Evolutionary conservation across 2,329 filamentous ascomycete species (phyloP).

Genomic region (Monosporascus sp.): DNA sequence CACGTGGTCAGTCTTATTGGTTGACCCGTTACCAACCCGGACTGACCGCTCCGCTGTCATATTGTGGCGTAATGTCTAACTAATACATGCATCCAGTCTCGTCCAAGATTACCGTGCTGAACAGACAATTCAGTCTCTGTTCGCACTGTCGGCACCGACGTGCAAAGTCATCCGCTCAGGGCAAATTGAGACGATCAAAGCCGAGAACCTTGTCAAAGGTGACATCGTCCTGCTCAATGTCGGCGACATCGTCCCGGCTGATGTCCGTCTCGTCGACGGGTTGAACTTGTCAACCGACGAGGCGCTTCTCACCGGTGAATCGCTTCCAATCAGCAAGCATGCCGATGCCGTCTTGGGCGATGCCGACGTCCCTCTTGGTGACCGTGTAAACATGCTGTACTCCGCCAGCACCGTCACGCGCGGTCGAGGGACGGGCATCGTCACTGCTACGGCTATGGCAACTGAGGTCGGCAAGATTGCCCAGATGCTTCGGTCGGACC

Average conservation of each 20-base stretch:
- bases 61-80: background rate
- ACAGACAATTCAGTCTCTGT: slow-evolving; percentile 57
- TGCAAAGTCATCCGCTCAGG: slow-evolving; percentile 55
- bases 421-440: slow-evolving; percentile 64
- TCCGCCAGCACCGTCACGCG: slow-evolving; percentile 69
- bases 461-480: slow-evolving; percentile 76
- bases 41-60: too few species aligned
- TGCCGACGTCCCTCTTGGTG: slow-evolving; percentile 56
- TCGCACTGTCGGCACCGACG: slow-evolving; percentile 53
- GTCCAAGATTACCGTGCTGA: slow-evolving; percentile 58
- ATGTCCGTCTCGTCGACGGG: slow-evolving; percentile 59
- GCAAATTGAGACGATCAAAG: slow-evolving; percentile 46
- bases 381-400: slow-evolving; percentile 67
- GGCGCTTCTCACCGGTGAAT: slow-evolving; percentile 70
- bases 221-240: slow-evolving; percentile 59
- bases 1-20: background rate
- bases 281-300: slow-evolving; percentile 76
- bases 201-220: slow-evolving; percentile 57
- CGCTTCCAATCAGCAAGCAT: slow-evolving; percentile 63
- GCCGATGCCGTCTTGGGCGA: slow-evolving; percentile 51
- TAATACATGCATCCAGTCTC: slow-evolving; percentile 35
- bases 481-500: slow-evolving; percentile 58
- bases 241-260: slow-evolving; percentile 66
- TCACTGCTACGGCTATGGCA: slow-evolving; percentile 65
- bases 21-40: too few species aligned